Conservation (phyloP, 208 protist genomes). For the Acanthamoeba royreba region DNA sequence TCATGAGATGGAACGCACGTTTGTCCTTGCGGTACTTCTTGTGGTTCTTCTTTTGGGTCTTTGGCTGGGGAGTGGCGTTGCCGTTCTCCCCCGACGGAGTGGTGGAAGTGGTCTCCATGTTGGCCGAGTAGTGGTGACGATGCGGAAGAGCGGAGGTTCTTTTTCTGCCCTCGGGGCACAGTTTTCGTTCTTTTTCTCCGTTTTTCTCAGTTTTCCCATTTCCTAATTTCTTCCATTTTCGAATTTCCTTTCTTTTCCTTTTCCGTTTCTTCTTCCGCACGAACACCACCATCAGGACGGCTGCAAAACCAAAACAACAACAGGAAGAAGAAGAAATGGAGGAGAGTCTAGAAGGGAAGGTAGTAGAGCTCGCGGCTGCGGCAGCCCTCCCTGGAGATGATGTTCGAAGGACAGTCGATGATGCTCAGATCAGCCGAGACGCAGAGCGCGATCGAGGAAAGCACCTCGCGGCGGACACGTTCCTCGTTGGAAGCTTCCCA, state of each 20-base stretch:
- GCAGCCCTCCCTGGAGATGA: slow-evolving; percentile 10
- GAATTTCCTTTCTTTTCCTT: not conserved
- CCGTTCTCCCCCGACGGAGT: not conserved
- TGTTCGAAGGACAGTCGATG: slow-evolving; percentile 26
- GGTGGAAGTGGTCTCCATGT: not conserved
- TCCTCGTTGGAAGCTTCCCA: not conserved
- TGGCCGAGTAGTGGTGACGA: not conserved
- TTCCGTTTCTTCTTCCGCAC: not conserved
- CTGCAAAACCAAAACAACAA: not conserved
- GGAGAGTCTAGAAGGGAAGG: slow-evolving; percentile 15
- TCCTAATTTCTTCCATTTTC: not conserved
- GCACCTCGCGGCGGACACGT: not conserved
- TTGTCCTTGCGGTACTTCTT: slow-evolving; percentile 72
- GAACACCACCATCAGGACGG: no score
- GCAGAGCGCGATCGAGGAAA: not conserved
- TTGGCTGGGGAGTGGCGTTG: not conserved
- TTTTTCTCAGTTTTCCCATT: not conserved
- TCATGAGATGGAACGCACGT: slow-evolving; percentile 13
- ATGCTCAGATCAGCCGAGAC: not conserved
- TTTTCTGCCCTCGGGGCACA: no score
- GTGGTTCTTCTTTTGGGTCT: slow-evolving; percentile 53
- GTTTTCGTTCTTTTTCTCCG: not conserved
- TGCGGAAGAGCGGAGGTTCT: no score
- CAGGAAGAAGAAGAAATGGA: not conserved
- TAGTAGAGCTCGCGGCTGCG: not conserved